Base-by-base conservation (phyloP, 192 early-diverging fungal species). In the Rhizoclosmatium globosum region DNA sequence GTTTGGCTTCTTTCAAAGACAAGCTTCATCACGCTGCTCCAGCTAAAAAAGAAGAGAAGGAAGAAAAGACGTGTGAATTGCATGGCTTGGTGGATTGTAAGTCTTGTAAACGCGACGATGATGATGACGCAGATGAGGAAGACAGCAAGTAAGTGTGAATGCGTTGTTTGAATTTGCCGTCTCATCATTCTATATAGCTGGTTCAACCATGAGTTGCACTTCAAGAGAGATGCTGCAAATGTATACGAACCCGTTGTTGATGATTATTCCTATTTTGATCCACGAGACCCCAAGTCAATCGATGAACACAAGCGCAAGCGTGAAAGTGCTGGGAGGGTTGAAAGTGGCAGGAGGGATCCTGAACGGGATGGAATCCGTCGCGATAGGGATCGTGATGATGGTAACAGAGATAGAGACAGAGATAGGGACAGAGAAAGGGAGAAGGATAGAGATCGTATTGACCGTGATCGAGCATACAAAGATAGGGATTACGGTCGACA, bases 181-280 rank as follows among this genome's bases (percentile, higher is more conserved):
- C 11, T 62, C 15, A 2, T 68, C 48, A 11, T 47, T 38, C 47
- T 56, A 44, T 21, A 42, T 43, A 78, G 77, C 6, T 98, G 97
- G 97, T 89, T 96, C 79, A 81, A 86, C 11, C 93, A 95, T 69
- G 88, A 87, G 17, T 86, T 98, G 3, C 85, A 90, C 2, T 96
- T 96, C 83, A 86, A 85, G 77, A 94, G 92, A 72, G 92, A 94
- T 9, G 76, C 76, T 19, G 85, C 85, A 7, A 87, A 89, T 61
- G 87, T 89, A 2, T 89, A 84, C 80, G 83, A 79, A 38, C 85
- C 87, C 11, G 79, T 73, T 46, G 79, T 88, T 2, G 88, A 89
- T 21, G 88, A 89, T 60, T 89, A 89, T 62, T 74, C 82, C 39
- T 78, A 59, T 44, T 78, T 78, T 62, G 77, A 74, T 62, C 72